Evolutionary conservation across 345 rosid genomes (phyloP).

Genomic region (Jatropha curcas): DNA sequence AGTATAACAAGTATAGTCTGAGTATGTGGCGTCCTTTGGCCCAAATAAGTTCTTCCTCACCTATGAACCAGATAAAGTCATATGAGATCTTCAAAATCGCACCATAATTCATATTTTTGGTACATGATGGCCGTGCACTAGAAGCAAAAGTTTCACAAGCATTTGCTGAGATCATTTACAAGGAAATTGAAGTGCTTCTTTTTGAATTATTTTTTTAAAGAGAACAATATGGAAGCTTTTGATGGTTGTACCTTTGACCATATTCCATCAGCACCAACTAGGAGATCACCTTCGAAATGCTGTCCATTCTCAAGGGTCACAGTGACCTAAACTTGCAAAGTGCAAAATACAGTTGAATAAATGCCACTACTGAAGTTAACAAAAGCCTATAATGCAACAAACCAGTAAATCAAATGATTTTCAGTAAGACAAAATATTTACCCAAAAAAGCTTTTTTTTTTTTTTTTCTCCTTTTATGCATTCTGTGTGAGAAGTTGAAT

Average conservation of each 20-base stretch:
- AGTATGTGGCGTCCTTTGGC: constrained; percentile 63
- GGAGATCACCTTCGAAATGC: constrained; percentile 72
- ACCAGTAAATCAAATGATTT: constrained; percentile 9
- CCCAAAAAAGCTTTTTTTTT: no score
- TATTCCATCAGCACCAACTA: constrained; percentile 96
- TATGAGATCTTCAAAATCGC: not conserved
- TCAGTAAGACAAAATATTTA: not conserved
- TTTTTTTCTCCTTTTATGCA: not conserved
- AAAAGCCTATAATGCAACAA: not conserved
- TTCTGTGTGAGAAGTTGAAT: not conserved
- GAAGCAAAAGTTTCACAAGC: not conserved
- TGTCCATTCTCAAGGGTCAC: constrained; percentile 82
- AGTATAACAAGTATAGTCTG: constrained; percentile 92
- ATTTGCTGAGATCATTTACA: constrained; percentile 9
- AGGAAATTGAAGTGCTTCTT: no score
- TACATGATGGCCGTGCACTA: not conserved
- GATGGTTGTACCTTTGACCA: constrained; percentile 77
- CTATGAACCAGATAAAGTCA: constrained; percentile 34
- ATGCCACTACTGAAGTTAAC: not conserved
- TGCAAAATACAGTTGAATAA: constrained; percentile 9
- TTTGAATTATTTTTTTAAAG: no score
- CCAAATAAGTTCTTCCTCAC: constrained; percentile 87
- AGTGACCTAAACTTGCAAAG: constrained; percentile 53
- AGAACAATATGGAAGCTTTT: not conserved
- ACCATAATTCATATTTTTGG: not conserved